These are phyloP conservation scores for Picochlorum sp. DNA, from an alignment of 139 green algal species.

Conservation along the genomic window DNA sequence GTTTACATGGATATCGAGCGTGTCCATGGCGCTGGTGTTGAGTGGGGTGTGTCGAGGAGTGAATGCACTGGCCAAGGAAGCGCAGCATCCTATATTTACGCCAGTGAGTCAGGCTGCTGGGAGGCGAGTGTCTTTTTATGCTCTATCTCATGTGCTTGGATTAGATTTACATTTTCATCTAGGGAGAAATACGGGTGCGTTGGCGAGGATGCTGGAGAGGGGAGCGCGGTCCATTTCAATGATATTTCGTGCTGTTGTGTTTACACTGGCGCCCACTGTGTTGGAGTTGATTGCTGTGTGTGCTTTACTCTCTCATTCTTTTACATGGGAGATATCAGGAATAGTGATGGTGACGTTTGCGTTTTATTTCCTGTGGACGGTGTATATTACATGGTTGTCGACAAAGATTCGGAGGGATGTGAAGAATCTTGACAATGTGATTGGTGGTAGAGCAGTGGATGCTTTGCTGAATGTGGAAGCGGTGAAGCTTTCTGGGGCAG, in stretches of 20 bases:
- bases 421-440: slow-evolving; percentile 81
- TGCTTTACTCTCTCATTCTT: slow-evolving; percentile 55
- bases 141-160: slow-evolving; percentile 24
- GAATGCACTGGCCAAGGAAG: slow-evolving; percentile 70
- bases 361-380: slow-evolving; percentile 77
- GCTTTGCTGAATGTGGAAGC: slow-evolving; percentile 92
- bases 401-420: slow-evolving; percentile 50
- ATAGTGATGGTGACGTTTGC: slow-evolving; percentile 77
- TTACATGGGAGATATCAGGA: slow-evolving; percentile 43
- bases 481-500: slow-evolving; percentile 63
- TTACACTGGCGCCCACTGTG: slow-evolving; percentile 87
- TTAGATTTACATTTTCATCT: slow-evolving; percentile 45
- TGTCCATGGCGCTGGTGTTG: slow-evolving; percentile 24
- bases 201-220: slow-evolving; percentile 84
- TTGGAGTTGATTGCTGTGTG: slow-evolving; percentile 82
- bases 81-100: slow-evolving; percentile 69
- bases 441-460: slow-evolving; percentile 78
- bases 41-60: slow-evolving; percentile 47
- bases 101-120: slow-evolving; percentile 60
- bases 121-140: slow-evolving; percentile 21
- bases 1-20: background rate
- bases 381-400: slow-evolving; percentile 20
- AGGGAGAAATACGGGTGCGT: slow-evolving; percentile 70
- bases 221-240: slow-evolving; percentile 80
- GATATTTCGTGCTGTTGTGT: slow-evolving; percentile 88